Evolutionary conservation across 2,329 filamentous ascomycete genomes (phyloP).

Genomic region (Fusarium heterosporum): DNA sequence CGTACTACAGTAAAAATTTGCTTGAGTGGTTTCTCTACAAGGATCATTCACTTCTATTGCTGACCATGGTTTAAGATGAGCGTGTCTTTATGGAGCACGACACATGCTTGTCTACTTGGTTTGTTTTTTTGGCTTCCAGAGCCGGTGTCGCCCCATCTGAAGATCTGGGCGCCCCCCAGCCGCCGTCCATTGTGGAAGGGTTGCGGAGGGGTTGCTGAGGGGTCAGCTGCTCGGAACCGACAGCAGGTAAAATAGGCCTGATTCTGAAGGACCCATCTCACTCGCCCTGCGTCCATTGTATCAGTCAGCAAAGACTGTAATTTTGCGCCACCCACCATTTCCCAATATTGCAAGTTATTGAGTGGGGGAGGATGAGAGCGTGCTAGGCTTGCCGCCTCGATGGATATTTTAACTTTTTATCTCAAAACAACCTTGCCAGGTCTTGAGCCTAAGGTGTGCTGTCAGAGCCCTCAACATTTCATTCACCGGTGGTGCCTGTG

Average conservation of each 20-base stretch:
- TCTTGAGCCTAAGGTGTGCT: conserved; percentile 9
- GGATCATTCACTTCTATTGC: conserved; percentile 37
- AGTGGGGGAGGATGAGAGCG: conserved; percentile 20
- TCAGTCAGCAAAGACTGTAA: conserved; percentile 43
- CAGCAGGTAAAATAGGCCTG: conserved; percentile 27
- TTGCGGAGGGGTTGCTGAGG: conserved; percentile 30
- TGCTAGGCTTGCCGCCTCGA: conserved; percentile 11
- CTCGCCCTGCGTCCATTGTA: conserved; percentile 40
- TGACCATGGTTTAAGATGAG: conserved; percentile 36
- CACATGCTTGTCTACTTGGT: conserved; percentile 11
- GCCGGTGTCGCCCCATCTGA: conserved; percentile 26
- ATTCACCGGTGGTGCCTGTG: conserved; percentile 8
- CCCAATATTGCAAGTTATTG: conserved; percentile 11
- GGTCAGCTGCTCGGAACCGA: conserved; percentile 27
- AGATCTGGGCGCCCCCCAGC: conserved; percentile 27
- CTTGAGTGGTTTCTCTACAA: conserved; percentile 25
- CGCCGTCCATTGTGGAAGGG: conserved; percentile 25
- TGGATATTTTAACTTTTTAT: conserved; percentile 21
- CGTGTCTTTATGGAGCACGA: conserved; percentile 22
- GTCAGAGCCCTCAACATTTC: conserved; percentile 7
- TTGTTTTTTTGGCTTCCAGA: conserved; percentile 4
- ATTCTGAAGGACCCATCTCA: conserved; percentile 28
- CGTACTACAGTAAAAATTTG: conserved; percentile 17
- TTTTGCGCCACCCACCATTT: conserved; percentile 41
- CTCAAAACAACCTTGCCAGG: conserved; percentile 1